Base-by-base conservation (phyloP, 805 yeast species). In the Lachancea lanzarotensis region DNA sequence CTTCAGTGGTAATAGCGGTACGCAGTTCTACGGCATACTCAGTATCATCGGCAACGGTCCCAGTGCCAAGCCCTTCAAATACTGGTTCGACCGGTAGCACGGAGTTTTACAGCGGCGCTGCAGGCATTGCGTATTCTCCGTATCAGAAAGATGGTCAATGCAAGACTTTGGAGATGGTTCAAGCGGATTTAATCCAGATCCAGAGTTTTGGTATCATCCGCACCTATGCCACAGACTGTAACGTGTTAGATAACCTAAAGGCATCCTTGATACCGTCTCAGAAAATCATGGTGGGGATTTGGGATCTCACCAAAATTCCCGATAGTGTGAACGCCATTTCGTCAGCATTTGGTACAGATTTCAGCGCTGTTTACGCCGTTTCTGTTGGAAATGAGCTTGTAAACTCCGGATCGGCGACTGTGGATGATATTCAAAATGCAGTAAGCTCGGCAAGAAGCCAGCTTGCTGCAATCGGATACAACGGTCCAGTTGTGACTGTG, bases 321-420 rank as follows among this genome's bases (percentile, higher is more conserved):
- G 62, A 54, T 35, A 71, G 75, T 36, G 81, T 84, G 40, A 45
- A 59, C 25, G 77, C 67, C 26, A 55, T 86, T 36, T 72, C 84
- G 41, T 35, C 60, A 8, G 68, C 70, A 48, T 71, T 73, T 16
- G 57, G 67, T 43, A 72, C 71, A 22, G 81, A 81, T 49, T 78
- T 68, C 62, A 38, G 46, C 35, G 22, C 39, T 36, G 25, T 48
- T 3, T 33, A 48, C 38, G 42, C 46, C 9, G 70, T 87, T 53
- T 81, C 90, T 20, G 71, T 87, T 48, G 95, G 95, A 41, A 87
- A 87, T 60, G 96, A 87, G 67, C 93, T 89, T 20, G 69, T 87
- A 43, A 73, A 72, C 55, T 67, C 76, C 26, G 78, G 77, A 9
- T 80, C 65, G 61, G 65, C 71, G 48, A 57, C 83, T 9, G 82